Conservation (phyloP, 306 rosid species). For the Malus fusca region DNA sequence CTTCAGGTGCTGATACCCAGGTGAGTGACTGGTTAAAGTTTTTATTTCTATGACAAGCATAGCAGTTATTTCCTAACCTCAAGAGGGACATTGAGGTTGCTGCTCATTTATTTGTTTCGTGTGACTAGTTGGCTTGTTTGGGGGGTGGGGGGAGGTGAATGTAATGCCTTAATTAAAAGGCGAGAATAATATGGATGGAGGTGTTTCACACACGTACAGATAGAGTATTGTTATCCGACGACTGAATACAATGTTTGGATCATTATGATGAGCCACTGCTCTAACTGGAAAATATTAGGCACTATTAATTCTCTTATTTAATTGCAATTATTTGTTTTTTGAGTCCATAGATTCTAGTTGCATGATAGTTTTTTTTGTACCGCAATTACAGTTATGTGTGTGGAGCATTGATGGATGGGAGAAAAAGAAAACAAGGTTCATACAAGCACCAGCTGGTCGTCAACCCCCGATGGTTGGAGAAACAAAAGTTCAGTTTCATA, state of each 20-base stretch:
- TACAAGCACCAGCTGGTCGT: conserved; percentile 35
- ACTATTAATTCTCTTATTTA: not conserved
- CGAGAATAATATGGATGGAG: not conserved
- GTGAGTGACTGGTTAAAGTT: conserved; percentile 1
- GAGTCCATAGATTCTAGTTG: not conserved
- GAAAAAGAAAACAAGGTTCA: conserved; percentile 37
- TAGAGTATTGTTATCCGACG: not conserved
- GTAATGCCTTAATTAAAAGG: not conserved
- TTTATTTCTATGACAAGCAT: not conserved
- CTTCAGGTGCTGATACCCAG: conserved; percentile 43
- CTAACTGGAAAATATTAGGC: not conserved
- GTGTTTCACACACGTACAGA: not conserved
- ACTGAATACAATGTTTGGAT: not conserved
- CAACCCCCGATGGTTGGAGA: conserved; percentile 37
- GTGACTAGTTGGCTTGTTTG: not conserved
- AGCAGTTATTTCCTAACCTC: not conserved
- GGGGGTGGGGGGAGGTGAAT: not conserved
- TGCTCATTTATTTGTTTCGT: not conserved
- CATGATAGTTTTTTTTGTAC: not conserved
- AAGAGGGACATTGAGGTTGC: not conserved
- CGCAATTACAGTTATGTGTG: conserved; percentile 27
- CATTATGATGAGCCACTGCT: not conserved
- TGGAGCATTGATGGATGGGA: conserved; percentile 49
- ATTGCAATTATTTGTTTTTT: not conserved
- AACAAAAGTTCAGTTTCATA: conserved; percentile 42